These are phyloP conservation scores for Suillus bovinus DNA, from an alignment of 768 basidiomycete genomes.

Conservation along the genomic window DNA sequence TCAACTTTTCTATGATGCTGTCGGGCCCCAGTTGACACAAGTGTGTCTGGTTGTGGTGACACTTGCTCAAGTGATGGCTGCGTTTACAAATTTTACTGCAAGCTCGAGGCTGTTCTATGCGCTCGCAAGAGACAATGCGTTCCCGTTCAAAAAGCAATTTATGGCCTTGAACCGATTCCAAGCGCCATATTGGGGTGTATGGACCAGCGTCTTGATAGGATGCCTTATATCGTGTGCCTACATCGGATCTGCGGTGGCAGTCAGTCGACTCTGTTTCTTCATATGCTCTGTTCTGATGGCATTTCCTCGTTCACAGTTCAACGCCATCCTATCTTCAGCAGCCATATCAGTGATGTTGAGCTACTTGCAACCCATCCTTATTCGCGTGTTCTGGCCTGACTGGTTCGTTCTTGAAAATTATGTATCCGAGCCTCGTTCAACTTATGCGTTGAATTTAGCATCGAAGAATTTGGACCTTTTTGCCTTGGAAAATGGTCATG, in stretches of 20 bases:
- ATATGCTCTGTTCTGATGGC: background rate
- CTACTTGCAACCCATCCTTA: constrained; percentile 57
- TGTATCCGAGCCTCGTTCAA: constrained; percentile 38
- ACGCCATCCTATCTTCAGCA: constrained; percentile 56
- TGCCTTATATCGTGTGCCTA: constrained; percentile 60
- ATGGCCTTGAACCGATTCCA: constrained; percentile 53
- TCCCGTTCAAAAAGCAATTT: constrained; percentile 47
- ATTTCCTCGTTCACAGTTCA: constrained; percentile 38
- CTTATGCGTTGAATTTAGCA: constrained; percentile 51
- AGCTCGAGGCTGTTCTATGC: constrained; percentile 60
- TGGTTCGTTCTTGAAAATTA: constrained; percentile 35
- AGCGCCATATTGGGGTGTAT: constrained; percentile 56
- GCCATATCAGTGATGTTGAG: constrained; percentile 60
- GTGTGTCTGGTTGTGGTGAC: constrained; percentile 52
- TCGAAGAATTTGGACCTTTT: constrained; percentile 52
- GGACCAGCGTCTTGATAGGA: constrained; percentile 52
- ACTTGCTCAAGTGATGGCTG: constrained; percentile 55
- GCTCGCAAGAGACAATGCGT: constrained; percentile 53
- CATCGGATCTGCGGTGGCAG: constrained; percentile 56
- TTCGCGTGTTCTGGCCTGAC: constrained; percentile 57
- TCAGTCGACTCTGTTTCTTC: constrained; percentile 28
- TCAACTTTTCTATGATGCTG: constrained; percentile 57
- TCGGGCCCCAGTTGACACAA: constrained; percentile 45
- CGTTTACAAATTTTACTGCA: constrained; percentile 58
- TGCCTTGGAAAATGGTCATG: constrained; percentile 53